These are phyloP conservation scores for Periconia macrospinosa DNA, from an alignment of 2,329 filamentous ascomycete genomes.

Conservation along the genomic window DNA sequence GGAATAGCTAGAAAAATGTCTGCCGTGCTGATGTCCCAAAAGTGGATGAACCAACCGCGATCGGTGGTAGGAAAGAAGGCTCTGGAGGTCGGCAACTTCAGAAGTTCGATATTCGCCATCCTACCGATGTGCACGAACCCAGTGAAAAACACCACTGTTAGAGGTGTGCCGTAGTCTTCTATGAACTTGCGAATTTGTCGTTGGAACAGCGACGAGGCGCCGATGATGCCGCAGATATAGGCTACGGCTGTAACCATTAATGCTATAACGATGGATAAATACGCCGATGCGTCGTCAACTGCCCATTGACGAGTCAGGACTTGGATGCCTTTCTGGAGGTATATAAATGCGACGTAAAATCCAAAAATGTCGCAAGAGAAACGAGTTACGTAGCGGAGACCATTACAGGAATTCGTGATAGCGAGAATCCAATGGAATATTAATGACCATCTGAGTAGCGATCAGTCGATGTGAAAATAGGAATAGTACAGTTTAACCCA, in stretches of 20 bases:
- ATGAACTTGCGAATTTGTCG: conserved; percentile 78
- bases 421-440: conserved; percentile 84
- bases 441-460: conserved; percentile 68
- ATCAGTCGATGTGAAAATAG: background rate
- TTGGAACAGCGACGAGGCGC: conserved; percentile 71
- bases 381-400: conserved; percentile 82
- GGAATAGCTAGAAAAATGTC: conserved; percentile 85
- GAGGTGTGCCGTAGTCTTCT: conserved; percentile 84
- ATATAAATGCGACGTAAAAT: conserved; percentile 91
- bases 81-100: conserved; percentile 72
- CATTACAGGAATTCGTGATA: conserved; percentile 84
- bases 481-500: conserved; percentile 41
- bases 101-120: conserved; percentile 71
- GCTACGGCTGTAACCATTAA: conserved; percentile 77
- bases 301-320: conserved; percentile 75
- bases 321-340: conserved; percentile 87
- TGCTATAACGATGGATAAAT: conserved; percentile 75
- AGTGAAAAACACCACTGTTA: conserved; percentile 73
- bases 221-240: conserved; percentile 73
- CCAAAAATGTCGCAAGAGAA: conserved; percentile 95
- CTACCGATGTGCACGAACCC: conserved; percentile 85
- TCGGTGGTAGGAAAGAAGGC: conserved; percentile 78
- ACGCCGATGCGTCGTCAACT: conserved; percentile 64
- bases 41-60: conserved; percentile 75
- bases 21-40: conserved; percentile 73